These are phyloP conservation scores for Phytopythium boreale DNA, from an alignment of 352 stramenopile genomes.

Conservation along the genomic window DNA sequence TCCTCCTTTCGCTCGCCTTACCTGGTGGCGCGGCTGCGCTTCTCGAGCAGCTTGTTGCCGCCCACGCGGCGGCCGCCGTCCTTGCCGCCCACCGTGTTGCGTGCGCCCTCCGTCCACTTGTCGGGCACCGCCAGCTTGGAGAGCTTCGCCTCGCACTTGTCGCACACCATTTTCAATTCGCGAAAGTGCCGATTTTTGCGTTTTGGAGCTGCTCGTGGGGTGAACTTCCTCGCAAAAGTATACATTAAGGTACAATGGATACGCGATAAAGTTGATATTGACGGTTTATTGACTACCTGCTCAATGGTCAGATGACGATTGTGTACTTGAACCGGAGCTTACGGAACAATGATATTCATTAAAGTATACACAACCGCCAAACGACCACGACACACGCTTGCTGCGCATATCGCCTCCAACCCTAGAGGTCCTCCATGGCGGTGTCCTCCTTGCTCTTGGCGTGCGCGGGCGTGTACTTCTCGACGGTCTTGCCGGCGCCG, in stretches of 20 bases:
- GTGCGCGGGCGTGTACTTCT: conserved; percentile 68
- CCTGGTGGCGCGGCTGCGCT: conserved; percentile 35
- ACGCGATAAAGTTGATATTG: conserved; percentile 1
- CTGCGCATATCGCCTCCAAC: neutral
- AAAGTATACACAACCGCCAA: conserved; percentile 22
- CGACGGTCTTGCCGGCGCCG: conserved; percentile 64
- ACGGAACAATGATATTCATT: conserved; percentile 10
- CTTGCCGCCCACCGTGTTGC: conserved; percentile 54
- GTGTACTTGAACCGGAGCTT: neutral
- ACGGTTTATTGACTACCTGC: too few species aligned
- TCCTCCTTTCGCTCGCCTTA: conserved; percentile 6
- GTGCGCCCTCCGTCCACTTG: conserved; percentile 67
- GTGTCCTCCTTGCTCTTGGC: conserved; percentile 25
- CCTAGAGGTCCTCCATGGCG: conserved; percentile 66
- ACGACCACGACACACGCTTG: neutral
- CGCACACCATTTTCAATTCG: conserved; percentile 50
- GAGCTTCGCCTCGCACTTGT: conserved; percentile 76
- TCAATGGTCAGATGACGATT: too few species aligned
- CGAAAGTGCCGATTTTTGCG: neutral
- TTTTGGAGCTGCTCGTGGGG: neutral
- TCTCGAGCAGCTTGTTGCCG: conserved; percentile 42
- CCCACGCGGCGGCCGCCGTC: conserved; percentile 43
- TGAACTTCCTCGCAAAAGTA: neutral
- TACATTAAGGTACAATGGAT: neutral
- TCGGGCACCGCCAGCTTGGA: conserved; percentile 72